Base-by-base conservation (phyloP, 345 rosid species). In the Gossypium turneri region DNA sequence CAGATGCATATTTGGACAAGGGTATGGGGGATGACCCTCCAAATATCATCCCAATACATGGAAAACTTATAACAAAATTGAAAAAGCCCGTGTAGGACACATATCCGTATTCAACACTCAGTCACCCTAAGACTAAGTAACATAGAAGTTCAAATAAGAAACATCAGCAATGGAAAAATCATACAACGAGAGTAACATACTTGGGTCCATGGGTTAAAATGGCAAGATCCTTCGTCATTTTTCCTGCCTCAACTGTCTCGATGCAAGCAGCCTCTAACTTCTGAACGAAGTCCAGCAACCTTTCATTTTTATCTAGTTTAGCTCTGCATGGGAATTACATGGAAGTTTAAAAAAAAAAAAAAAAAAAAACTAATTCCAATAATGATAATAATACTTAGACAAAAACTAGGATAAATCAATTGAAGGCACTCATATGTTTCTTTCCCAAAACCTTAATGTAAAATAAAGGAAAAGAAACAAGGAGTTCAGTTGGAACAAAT, bases 191-290 rank as follows among this genome's bases (percentile, higher is more conserved):
- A 29, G 27, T 11, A 17, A 53, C 90, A 82, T 84, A 95, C 98
- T 84, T 91, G 58, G 92, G 85, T 77, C 98, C 97, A 51, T 91
- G 97, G 75, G 81, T 69, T 77, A 94, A 81, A 77, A 94, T 77
- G 74, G 97, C 93, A 76, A 94, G 98, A 86, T 94, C 98, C 88
- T 94, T 94, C 43, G 98, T 94, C 97, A 92, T 92, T 86, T 89
- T 89, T 58, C 98, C 98, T 22, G 86, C 79, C 81, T 94, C 98
- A 65, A 92, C 97, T 11, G 96, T 86, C 82, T 82, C 94, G 12
- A 93, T 73, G 79, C 99, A 95, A 17, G 99, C 87, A 2, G 89
- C 79, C 88, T 95, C 99, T 67, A 93, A 79, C 89, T 95, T 92
- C 82, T 74, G 85, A 55, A 88, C 96, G 69, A 95, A 95, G 83